Conservation (phyloP, 2,329 filamentous ascomycete species). For the Purpureocillium lavendulum region DNA sequence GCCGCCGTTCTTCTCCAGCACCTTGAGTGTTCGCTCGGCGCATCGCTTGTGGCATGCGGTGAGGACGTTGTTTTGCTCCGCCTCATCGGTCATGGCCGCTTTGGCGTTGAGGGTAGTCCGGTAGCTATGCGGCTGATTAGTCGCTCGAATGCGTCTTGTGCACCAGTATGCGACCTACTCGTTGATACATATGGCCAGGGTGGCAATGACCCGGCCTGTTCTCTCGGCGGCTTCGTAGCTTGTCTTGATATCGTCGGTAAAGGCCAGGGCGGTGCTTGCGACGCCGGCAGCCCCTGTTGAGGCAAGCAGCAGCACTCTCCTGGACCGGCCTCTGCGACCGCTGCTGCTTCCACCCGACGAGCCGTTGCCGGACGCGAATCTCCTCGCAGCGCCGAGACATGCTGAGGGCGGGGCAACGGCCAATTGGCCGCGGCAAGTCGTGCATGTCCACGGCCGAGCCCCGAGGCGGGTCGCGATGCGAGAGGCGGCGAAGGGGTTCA, state of each 20-base stretch:
- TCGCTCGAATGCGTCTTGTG: background rate
- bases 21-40: constrained; percentile 75
- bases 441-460: constrained; percentile 37
- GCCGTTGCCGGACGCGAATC: constrained; percentile 17
- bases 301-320: constrained; percentile 34
- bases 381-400: constrained; percentile 12
- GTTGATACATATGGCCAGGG: constrained; percentile 75
- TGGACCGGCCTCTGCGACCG: constrained; percentile 14
- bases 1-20: constrained; percentile 91
- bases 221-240: constrained; percentile 68
- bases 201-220: constrained; percentile 67
- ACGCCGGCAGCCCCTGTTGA: constrained; percentile 42
- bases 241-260: constrained; percentile 65
- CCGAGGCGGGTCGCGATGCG: constrained; percentile 28
- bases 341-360: constrained; percentile 1
- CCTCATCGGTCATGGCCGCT: constrained; percentile 51
- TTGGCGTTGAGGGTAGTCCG: constrained; percentile 70
- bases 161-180: constrained; percentile 49
- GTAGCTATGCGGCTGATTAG: constrained; percentile 51
- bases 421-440: constrained; percentile 33
- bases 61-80: constrained; percentile 59
- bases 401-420: constrained; percentile 20
- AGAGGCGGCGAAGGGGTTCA: constrained; percentile 33
- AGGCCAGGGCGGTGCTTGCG: constrained; percentile 40
- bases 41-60: constrained; percentile 87